Base-by-base conservation (phyloP, 306 rosid genomes). In the Prunus fruticosa region DNA sequence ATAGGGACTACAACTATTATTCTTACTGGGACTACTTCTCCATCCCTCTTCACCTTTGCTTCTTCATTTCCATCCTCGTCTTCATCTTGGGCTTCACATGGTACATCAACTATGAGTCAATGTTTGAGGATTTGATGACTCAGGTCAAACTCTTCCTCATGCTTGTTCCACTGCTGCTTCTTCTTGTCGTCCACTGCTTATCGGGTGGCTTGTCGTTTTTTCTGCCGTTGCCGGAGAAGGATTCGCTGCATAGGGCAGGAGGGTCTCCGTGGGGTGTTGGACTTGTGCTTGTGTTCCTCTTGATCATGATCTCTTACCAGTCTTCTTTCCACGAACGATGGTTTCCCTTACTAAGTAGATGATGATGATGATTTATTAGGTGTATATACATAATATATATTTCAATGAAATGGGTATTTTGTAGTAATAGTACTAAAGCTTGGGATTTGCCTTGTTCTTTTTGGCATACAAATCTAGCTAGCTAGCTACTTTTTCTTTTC, bases 231-330 rank as follows among this genome's bases (percentile, higher is more conserved):
- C 91, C 95, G 0, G 91, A 90, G 63, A 82, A 67, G 64, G 90
- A 94, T 0, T 85, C 91, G 19, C 84, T 94, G 34, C 97, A 91
- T 50, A 81, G 93, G 7, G 98, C 95, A 13, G 95, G 96, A 16
- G 96, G 90, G 1, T 91, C 98, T 2, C 98, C 98, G 0, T 94
- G 96, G 96, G 98, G 98, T 3, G 90, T 94, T 0, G 96, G 79
- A 0, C 60, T 88, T 9, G 63, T 94, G 86, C 97, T 94, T 67
- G 57, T 94, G 18, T 83, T 94, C 43, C 81, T 94, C 7, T 46
- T 94, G 58, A 82, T 82, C 75, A 64, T 92, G 89, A 75, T 92
- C 74, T 83, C 96, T 28, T 69, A 88, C 83, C 98, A 92, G 23
- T 87, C 97, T 76, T 88, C 93, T 76, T 82, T 89, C 32, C 95